Conservation (phyloP, 2,329 filamentous ascomycete species). For the Penicillium sp. region DNA sequence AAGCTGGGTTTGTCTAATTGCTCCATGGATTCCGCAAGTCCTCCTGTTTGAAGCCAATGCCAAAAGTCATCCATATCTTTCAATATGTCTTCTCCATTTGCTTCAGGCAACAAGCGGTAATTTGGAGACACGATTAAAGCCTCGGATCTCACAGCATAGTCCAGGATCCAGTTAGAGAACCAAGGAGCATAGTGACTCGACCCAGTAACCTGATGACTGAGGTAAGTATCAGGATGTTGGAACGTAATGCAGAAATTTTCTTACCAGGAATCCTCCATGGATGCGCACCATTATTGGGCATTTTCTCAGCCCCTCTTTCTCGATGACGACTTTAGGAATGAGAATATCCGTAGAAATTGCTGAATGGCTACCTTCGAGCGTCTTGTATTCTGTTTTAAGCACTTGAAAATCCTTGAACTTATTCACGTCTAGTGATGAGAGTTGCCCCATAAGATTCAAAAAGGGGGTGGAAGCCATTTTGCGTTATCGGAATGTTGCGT, state of each 20-base stretch:
- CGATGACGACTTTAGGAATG: not conserved
- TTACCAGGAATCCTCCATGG: conserved; percentile 1
- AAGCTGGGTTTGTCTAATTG: no score
- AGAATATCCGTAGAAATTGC: not conserved
- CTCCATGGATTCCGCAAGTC: not conserved
- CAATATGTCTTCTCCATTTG: not conserved
- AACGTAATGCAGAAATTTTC: no score
- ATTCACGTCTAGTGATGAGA: not conserved
- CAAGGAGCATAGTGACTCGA: not conserved
- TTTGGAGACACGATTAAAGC: conserved; percentile 5
- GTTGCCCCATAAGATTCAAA: no score
- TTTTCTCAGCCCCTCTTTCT: not conserved
- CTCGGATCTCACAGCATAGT: not conserved
- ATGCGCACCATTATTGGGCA: not conserved
- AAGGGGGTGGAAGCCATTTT: no score
- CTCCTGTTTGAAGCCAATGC: conserved; percentile 3
- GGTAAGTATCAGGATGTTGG: no score
- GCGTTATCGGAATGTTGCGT: no score
- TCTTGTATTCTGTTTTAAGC: not conserved
- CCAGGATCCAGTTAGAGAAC: conserved; percentile 6
- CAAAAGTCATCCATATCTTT: conserved; percentile 4
- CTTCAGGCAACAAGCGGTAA: conserved; percentile 6
- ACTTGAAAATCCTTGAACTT: not conserved
- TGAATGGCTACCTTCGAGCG: no score
- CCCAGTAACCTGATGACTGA: not conserved